A percentile compares a stretch with the other conserved stretches of the same genome.
phyloP scores from a whole-genome alignment of 495 filamentous ascomycete species.

The Penicillium waksmanii region DNA sequence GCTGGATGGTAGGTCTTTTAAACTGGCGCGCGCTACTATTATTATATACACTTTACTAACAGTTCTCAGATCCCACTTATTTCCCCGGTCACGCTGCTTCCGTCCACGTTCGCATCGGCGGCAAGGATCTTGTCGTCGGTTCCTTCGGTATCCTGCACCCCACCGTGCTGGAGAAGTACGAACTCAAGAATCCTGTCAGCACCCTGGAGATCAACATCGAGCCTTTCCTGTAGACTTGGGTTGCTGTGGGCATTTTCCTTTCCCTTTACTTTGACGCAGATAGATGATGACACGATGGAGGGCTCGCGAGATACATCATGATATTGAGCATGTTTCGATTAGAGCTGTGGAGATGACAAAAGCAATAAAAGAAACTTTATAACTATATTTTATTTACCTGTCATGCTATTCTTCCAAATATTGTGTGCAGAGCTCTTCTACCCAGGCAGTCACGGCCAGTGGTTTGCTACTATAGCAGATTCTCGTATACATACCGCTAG shows the following conservation, averaged over 20 bases:
- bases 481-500: neutral
- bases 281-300: slow-evolving; percentile 34
- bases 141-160: slow-evolving; percentile 93
- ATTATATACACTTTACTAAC: slow-evolving; percentile 10
- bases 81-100: slow-evolving; percentile 87
- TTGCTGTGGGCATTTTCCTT: neutral
- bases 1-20: slow-evolving; percentile 64
- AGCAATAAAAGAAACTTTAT: slow-evolving; percentile 22
- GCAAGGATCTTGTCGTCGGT: slow-evolving; percentile 74
- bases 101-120: slow-evolving; percentile 71
- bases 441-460: neutral
- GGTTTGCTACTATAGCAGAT: neutral
- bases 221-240: slow-evolving; percentile 71
- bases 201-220: slow-evolving; percentile 96
- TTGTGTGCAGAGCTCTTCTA: neutral
- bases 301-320: slow-evolving; percentile 12
- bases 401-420: neutral
- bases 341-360: slow-evolving; percentile 25
- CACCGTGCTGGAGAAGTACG: slow-evolving; percentile 89
- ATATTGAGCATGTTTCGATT: slow-evolving; percentile 20
- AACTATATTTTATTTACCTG: neutral
- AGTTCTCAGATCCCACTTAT: slow-evolving; percentile 74
- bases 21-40: neutral
- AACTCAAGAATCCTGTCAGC: slow-evolving; percentile 91
- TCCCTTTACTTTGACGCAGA: slow-evolving; percentile 19